Evolutionary conservation across 257 asterid genomes (phyloP), one percentile per base, ranked within the genome.

Genomic region (Solanum medicagineum): DNA sequence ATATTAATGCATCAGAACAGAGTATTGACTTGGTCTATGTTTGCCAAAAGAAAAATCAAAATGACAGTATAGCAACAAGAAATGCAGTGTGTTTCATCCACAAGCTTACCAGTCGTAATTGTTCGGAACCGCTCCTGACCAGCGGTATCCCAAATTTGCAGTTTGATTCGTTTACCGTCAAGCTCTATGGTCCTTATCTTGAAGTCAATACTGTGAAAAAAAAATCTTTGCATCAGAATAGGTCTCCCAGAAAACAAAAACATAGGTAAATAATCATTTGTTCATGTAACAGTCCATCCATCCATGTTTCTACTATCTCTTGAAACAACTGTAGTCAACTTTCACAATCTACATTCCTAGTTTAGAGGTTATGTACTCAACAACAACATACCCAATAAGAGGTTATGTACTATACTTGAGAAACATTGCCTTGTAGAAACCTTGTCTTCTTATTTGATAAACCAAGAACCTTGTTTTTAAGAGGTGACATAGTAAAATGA

Each of bases 121-220:
- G 95, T 92, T 47, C 95, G 88, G 85, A 92, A 92, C 57, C 95
- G 90, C 89, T 92, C 95, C 88, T 92, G 95, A 53, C 95, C 95
- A 80, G 93, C 94, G 70, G 95, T 92, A 87, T 92, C 95, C 95
- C 95, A 92, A 42, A 92, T 92, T 80, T 92, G 95, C 83, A 92
- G 87, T 86, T 91, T 92, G 88, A 92, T 92, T 87, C 94, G 89
- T 86, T 92, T 92, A 45, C 91, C 89, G 83, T 92, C 95, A 75
- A 92, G 94, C 90, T 92, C 95, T 65, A 92, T 86, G 62, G 93
- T 92, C 88, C 95, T 87, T 89, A 92, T 92, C 88, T 92, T 92
- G 88, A 92, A 92, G 89, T 92, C 95, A 89, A 91, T 92, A 80
- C 94, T 92, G 88, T 85, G 87, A 13, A 86, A 85, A 45, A 86